Base-by-base conservation (phyloP, 1,139 yeast genomes). In the Scheffersomyces insectosa region DNA sequence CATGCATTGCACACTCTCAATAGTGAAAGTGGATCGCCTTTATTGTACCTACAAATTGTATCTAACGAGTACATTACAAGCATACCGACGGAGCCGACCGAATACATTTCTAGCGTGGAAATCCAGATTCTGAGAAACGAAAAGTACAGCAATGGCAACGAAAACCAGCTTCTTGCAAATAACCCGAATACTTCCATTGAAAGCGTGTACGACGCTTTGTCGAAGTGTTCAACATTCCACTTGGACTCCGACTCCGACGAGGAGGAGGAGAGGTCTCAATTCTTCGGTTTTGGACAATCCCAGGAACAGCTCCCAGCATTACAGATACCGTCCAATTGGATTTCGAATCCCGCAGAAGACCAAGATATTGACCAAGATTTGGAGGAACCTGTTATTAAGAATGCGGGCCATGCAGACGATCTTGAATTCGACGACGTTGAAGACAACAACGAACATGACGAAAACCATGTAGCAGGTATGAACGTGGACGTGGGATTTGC, bases 401-500 rank as follows among this genome's bases (percentile, higher is more conserved):
- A 62, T 42, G 38, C 47, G 1, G 77, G 77, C 11, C 56, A 63
- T 42, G 77, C 75, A 5, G 77, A 72, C 50, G 77, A 68, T 49
- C 55, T 68, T 33, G 69, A 53, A 28, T 52, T 50, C 4, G 52
- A 51, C 5, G 61, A 50, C 10, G 48, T 48, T 5, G 50, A 50
- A 5, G 49, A 41, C 2, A 49, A 46, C 1, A 55, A 48, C 3
- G 58, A 51, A 5, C 50, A 47, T 2, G 41, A 33, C 33, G 50
- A 51, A 4, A 20, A 5, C 7, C 25, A 20, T 8, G 66, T 54
- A 13, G 78, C 78, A 1, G 78, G 76, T 1, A 73, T 74, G 79
- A 54, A 66, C 42, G 76, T 74, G 20, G 74, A 72, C 41, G 62
- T 74, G n/a, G 77, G 75, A 15, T 66, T 55, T 45, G 70, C 67